A percentile compares a stretch with the other conserved stretches of the same genome.
phyloP scores from a whole-genome alignment of 2,329 filamentous ascomycete genomes.

The Botryotinia globosa region DNA sequence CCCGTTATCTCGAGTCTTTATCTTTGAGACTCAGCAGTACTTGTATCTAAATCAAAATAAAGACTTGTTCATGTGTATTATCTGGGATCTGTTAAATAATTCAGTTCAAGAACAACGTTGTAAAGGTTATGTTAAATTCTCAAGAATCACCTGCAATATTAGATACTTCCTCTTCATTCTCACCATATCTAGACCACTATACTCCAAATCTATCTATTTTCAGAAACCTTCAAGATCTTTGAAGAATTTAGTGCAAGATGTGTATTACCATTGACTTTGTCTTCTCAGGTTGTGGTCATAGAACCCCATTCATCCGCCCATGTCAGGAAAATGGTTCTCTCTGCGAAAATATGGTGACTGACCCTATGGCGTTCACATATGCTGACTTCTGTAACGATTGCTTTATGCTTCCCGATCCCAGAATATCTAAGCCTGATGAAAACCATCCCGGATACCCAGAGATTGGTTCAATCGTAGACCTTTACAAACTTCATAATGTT shows the following conservation, averaged over 20 bases:
- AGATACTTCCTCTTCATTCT: no score
- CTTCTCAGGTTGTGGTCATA: not conserved
- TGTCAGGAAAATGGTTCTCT: not conserved
- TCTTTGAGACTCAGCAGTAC: no score
- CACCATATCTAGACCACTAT: not conserved
- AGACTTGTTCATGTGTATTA: not conserved
- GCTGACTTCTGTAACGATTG: not conserved
- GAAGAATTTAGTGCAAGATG: not conserved
- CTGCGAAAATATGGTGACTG: not conserved
- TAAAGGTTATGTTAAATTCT: not conserved
- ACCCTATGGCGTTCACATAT: not conserved
- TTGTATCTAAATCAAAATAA: no score
- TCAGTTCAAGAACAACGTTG: not conserved
- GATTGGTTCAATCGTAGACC: not conserved
- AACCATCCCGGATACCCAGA: rapidly evolving
- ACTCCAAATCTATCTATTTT: not conserved
- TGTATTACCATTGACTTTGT: not conserved
- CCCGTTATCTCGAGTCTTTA: not conserved
- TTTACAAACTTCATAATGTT: not conserved
- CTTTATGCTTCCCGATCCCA: not conserved
- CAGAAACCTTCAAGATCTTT: not conserved
- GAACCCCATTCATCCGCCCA: not conserved
- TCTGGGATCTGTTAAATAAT: not conserved
- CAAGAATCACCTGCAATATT: not conserved
- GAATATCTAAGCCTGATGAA: not conserved